Base-by-base conservation (phyloP, 2,329 filamentous ascomycete genomes). In the Aplosporella prunicola region DNA sequence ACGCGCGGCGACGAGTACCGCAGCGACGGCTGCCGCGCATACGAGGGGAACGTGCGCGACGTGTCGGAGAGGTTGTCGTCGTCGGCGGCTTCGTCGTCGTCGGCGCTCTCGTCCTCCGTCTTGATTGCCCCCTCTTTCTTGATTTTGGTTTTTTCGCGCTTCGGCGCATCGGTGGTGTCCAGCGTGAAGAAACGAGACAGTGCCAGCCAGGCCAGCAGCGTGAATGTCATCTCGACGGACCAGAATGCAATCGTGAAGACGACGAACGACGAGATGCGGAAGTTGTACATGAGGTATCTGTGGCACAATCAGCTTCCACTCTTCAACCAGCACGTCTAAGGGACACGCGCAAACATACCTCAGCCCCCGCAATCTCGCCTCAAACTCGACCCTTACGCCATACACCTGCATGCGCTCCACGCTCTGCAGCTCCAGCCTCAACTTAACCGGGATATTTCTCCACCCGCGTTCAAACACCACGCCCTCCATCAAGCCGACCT, bases 261-360 rank as follows among this genome's bases (percentile, higher is more conserved):
- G 1, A 82, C 35, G 41, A 86, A 87, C 5, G 78, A 78, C 2
- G 76, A 57, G 23, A 91, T 51, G 9, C 82, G 76, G 62, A 89
- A 80, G 43, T 85, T 78, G 51, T 91, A 91, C 83, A 98, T 93
- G 39, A 88, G 51, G 76, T 82, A 91, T 32, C 82, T 69, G 41
- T 13, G 3, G 4, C 5, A n/a, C 15, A 15, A 37, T 22, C 14
- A 10, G 29, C 11, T 6, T 25, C 25, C 11, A 17, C 18, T 5
- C 20, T 26, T 30, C 9, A 23, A 25, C 16, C 10, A 39, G 11
- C 10, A 15, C 15, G 1, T 3, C 3, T 9, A 11, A 26, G 13
- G n/a, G n/a, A 17, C 11, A 24, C 5, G 22, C 11, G 10, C n/a
- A 33, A 20, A 41, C 57, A 47, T 62, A 74, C 55, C 74, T 68